Percentiles rank a stretch among this genome's conserved stretches.
Evolutionary conservation across 2,329 filamentous ascomycete species (phyloP).

Genomic region (Aspergillus flavus): DNA sequence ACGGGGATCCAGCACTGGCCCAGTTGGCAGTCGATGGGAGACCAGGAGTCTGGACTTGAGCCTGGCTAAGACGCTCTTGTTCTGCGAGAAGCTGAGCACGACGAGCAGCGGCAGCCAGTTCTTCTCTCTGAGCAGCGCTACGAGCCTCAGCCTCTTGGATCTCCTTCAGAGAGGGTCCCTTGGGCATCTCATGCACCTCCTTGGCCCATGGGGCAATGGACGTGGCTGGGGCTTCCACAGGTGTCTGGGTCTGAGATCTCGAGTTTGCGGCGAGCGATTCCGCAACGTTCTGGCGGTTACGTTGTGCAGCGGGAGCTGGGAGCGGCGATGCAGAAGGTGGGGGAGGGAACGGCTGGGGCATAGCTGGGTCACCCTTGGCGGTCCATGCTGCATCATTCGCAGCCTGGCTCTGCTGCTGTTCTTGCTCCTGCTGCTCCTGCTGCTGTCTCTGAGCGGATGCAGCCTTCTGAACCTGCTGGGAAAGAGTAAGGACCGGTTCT

Average conservation of each 20-base stretch:
- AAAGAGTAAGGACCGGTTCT: constrained; percentile 67
- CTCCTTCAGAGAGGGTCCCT: constrained; percentile 89
- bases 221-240: constrained; percentile 65
- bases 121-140: constrained; percentile 87
- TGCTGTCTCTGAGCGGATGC: constrained; percentile 46
- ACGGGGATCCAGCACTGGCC: constrained; percentile 74
- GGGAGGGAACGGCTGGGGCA: constrained; percentile 71
- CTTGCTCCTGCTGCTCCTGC: constrained; percentile 32
- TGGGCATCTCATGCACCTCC: constrained; percentile 71
- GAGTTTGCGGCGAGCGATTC: constrained; percentile 68
- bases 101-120: constrained; percentile 74
- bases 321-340: constrained; percentile 77
- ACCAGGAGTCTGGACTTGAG: constrained; percentile 71
- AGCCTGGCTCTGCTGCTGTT: constrained; percentile 40
- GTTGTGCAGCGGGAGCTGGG: constrained; percentile 85
- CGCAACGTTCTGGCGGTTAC: constrained; percentile 79
- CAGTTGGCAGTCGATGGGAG: constrained; percentile 88
- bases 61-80: constrained; percentile 70
- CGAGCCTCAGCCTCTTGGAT: constrained; percentile 95
- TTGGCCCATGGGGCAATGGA: constrained; percentile 95
- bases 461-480: constrained; percentile 82
- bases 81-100: constrained; percentile 70
- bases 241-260: constrained; percentile 77
- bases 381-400: constrained; percentile 59
- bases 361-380: constrained; percentile 61